Percentiles rank a stretch among this genome's conserved stretches.
phyloP scores from a whole-genome alignment of 129 eudicot genomes.

The Escallonia rubra region DNA sequence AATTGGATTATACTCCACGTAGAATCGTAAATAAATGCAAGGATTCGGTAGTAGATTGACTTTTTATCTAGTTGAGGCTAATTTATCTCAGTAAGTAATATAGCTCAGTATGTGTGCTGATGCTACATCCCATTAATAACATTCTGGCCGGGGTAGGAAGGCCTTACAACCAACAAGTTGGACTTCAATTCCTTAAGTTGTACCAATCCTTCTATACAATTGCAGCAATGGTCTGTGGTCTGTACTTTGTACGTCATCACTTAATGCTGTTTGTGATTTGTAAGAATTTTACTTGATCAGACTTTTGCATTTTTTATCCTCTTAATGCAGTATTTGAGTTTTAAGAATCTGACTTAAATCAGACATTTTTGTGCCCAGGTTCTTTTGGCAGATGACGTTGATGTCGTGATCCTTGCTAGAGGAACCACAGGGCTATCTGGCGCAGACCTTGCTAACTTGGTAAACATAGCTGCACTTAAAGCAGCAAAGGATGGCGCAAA shows the following conservation, averaged over 20 bases:
- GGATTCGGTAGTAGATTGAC: too few relatives aligned
- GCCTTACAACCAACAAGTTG: too few relatives aligned
- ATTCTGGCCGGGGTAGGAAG: too few relatives aligned
- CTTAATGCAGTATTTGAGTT: not conserved
- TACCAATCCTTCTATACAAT: too few relatives aligned
- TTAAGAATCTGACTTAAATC: not conserved
- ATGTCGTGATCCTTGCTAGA: slow-evolving; percentile 64
- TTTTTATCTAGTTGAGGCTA: too few relatives aligned
- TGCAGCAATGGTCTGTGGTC: not conserved
- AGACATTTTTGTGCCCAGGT: slow-evolving; percentile 31
- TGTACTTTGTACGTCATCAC: not conserved
- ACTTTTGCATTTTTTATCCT: not conserved
- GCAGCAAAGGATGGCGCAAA: slow-evolving; percentile 93
- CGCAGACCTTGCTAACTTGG: slow-evolving; percentile 87
- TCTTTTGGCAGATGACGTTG: slow-evolving; percentile 74
- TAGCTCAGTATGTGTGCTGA: too few relatives aligned
- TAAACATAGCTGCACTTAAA: slow-evolving; percentile 81
- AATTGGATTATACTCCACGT: not conserved
- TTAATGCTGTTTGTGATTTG: not conserved
- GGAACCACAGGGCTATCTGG: slow-evolving; percentile 96
- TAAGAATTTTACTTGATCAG: not conserved
- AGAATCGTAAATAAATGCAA: not conserved
- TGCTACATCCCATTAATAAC: too few relatives aligned
- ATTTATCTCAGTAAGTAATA: too few relatives aligned
- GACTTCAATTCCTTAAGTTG: too few relatives aligned